Percentiles rank a stretch among this genome's conserved stretches.
Evolutionary conservation across 306 rosid species (phyloP).

Genomic region (Lotus japonicus): DNA sequence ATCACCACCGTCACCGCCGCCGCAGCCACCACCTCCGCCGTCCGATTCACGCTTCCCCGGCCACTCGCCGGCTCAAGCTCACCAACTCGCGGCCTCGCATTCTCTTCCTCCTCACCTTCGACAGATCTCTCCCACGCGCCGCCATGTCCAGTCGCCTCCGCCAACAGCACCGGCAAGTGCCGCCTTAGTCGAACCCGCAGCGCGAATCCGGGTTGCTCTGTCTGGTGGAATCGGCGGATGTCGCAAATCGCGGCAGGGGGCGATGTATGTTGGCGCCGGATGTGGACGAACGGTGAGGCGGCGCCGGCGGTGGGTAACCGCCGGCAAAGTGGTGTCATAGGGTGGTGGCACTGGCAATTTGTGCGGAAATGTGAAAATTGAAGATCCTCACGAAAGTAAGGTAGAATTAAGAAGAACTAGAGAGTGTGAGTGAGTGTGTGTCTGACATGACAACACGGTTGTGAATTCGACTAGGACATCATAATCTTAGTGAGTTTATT

Average conservation of each 20-base stretch:
- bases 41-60: slow-evolving; percentile 25
- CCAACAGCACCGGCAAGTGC: background rate
- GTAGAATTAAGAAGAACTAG: no score
- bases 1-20: slow-evolving; percentile 61
- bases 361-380: no score
- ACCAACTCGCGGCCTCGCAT: slow-evolving; percentile 17
- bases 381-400: no score
- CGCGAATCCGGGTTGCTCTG: background rate
- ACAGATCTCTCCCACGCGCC: slow-evolving; percentile 44
- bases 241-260: background rate
- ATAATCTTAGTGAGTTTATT: no score
- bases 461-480: no score
- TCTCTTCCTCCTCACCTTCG: slow-evolving; percentile 24
- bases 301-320: slow-evolving; percentile 27
- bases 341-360: no score
- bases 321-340: slow-evolving; percentile 42
- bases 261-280: slow-evolving; percentile 4
- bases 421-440: no score
- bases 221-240: background rate
- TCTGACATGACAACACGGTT: no score
- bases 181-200: slow-evolving; percentile 16
- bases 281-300: background rate
- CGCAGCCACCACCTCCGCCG: slow-evolving; percentile 50
- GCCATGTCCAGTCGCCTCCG: slow-evolving; percentile 19
- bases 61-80: slow-evolving; percentile 15